Base-by-base conservation (phyloP, 2,329 filamentous ascomycete species). In the Colletotrichum truncatum region DNA sequence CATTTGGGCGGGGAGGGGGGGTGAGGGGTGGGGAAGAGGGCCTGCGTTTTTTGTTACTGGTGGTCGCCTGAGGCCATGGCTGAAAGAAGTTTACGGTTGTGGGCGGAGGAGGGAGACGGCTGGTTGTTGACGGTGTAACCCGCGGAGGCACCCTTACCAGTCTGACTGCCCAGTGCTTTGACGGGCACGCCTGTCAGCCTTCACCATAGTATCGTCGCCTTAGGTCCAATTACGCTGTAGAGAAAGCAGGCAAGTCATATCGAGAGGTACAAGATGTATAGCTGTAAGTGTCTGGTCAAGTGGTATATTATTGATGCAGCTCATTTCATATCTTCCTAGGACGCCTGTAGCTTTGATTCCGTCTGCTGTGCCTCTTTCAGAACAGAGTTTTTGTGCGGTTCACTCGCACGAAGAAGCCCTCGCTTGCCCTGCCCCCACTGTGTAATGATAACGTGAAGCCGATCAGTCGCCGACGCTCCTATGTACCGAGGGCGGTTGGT, bases 401-500 rank as follows among this genome's bases (percentile, higher is more conserved):
- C 26, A 43, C 38, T 28, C 14, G 46, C 46, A n/a, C 16, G 14
- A 54, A 26, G 36, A 59, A 63, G 28, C 43, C 54, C 36, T 61
- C 38, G 32, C 41, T 38, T 43, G 39, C 25, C 30, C 23, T 45
- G 26, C 39, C 14, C 48, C 34, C 18, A 49, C n/a, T 30, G 8
- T 16, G 25, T 8, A 3, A 34, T 36, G 21, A 34, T 16, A 38
- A 16, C 26, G 14, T 38, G 16, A 21, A 12, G 23, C 25, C 8
- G 25, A 39, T 49, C 28, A 28, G 28, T 18, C 28, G 10, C 26
- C 38, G 43, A 39, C 6, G 30, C 32, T 30, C 28, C 23, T 62
- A 34, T 66, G 36, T 66, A 56, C 57, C 62, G 23, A 14, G 18
- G 43, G 41, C 38, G 30, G 28, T 26, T 25, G 45, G n/a, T 63